Conservation (phyloP, 1,284 basidiomycete species). For the Exsudoporus floridanus region DNA sequence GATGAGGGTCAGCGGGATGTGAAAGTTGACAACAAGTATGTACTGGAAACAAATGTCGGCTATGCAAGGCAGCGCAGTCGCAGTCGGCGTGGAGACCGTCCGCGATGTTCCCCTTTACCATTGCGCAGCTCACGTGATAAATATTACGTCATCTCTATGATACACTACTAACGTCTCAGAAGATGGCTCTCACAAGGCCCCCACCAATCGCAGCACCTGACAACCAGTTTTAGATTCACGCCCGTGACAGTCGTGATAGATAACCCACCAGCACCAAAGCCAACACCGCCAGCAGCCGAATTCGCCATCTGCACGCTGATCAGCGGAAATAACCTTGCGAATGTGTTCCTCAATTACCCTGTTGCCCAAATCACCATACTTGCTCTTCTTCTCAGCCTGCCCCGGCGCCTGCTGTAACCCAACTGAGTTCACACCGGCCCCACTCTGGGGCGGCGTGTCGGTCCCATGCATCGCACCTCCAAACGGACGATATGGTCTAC, state of each 20-base stretch:
- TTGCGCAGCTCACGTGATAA: constrained; percentile 23
- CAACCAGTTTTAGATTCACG: background rate
- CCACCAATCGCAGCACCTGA: constrained; percentile 53
- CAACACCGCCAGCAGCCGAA: constrained; percentile 68
- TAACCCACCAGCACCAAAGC: constrained; percentile 60
- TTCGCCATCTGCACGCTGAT: constrained; percentile 52
- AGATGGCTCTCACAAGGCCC: constrained; percentile 41
- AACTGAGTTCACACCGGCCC: constrained; percentile 33
- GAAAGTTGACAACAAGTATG: constrained; percentile 2
- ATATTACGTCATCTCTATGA: constrained; percentile 17
- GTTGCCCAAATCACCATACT: constrained; percentile 55
- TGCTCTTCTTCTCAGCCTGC: constrained; percentile 54
- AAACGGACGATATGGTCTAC: constrained; percentile 42
- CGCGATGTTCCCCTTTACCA: background rate
- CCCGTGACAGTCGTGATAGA: background rate
- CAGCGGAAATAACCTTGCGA: constrained; percentile 18
- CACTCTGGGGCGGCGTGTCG: constrained; percentile 39
- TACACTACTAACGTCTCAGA: constrained; percentile 31
- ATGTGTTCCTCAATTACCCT: constrained; percentile 40
- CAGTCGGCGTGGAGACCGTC: constrained; percentile 14
- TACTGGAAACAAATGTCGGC: constrained; percentile 1
- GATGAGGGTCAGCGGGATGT: background rate
- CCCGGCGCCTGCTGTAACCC: constrained; percentile 40
- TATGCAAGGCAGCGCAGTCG: constrained; percentile 17
- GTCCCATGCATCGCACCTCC: constrained; percentile 40